These are phyloP conservation scores for Trichoderma endophyticum DNA, from an alignment of 2,329 filamentous ascomycete species.

Conservation along the genomic window DNA sequence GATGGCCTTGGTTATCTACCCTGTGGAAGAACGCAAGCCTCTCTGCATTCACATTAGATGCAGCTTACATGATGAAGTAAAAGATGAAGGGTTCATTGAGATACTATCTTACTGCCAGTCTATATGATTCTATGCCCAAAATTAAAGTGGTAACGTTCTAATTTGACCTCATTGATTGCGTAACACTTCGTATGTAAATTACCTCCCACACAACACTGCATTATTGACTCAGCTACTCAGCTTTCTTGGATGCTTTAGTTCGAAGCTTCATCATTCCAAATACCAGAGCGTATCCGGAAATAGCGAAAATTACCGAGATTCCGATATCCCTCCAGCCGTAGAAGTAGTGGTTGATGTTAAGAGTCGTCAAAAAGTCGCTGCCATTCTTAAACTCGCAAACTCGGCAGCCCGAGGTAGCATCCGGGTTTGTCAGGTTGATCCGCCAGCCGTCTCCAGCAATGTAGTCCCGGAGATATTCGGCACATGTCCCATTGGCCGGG, in stretches of 20 bases:
- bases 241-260: constrained; percentile 48
- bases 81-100: background rate
- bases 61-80: background rate
- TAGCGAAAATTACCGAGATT: constrained; percentile 54
- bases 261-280: constrained; percentile 47
- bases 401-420: constrained; percentile 51
- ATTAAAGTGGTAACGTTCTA: background rate
- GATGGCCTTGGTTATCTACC: background rate
- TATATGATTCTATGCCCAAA: background rate
- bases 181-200: background rate
- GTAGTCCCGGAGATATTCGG: constrained; percentile 54
- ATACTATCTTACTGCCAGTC: background rate
- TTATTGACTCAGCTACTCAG: constrained; percentile 30
- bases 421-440: constrained; percentile 57
- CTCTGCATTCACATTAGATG: background rate
- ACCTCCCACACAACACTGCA: background rate
- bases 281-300: constrained; percentile 51
- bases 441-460: constrained; percentile 42
- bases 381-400: constrained; percentile 61
- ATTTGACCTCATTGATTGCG: background rate
- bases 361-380: constrained; percentile 55
- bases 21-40: background rate
- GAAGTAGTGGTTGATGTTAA: constrained; percentile 60
- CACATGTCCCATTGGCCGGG: constrained; percentile 54
- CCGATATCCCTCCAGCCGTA: constrained; percentile 66